Conservation (phyloP, 1,139 yeast genomes). For the Lizanozyma gosingica region DNA sequence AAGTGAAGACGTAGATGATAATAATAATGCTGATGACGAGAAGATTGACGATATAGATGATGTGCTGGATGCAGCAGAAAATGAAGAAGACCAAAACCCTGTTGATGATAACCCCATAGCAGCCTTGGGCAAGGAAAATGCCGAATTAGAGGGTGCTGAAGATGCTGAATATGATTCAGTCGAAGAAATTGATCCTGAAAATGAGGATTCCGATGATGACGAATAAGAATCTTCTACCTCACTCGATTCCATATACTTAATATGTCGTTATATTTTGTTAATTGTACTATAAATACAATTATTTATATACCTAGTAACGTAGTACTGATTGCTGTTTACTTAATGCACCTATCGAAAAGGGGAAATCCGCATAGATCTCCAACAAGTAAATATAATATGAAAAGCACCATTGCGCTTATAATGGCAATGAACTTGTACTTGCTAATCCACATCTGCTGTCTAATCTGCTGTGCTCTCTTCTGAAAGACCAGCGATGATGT, state of each 20-base stretch:
- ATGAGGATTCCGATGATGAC: constrained; percentile 3
- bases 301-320: too few species aligned
- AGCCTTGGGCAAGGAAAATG: constrained; percentile 16
- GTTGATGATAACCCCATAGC: constrained; percentile 15
- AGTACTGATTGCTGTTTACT: constrained; percentile 1
- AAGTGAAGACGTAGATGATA: constrained; percentile 9
- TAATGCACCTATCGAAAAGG: constrained; percentile 21
- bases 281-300: neutral
- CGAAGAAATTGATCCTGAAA: constrained; percentile 6
- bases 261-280: neutral
- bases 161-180: constrained; percentile 4
- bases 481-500: constrained; percentile 64
- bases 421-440: constrained; percentile 37
- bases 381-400: constrained; percentile 31
- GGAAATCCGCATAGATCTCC: constrained; percentile 50
- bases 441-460: constrained; percentile 61
- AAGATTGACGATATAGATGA: constrained; percentile 13
- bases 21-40: constrained; percentile 11
- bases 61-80: constrained; percentile 10
- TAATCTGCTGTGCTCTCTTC: constrained; percentile 57
- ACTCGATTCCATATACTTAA: neutral
- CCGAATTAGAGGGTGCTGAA: constrained; percentile 13
- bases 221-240: neutral
- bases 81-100: constrained; percentile 12
- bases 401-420: constrained; percentile 13